phyloP scores from a whole-genome alignment of 2,329 filamentous ascomycete genomes.

The Lecanicillium sp. region DNA sequence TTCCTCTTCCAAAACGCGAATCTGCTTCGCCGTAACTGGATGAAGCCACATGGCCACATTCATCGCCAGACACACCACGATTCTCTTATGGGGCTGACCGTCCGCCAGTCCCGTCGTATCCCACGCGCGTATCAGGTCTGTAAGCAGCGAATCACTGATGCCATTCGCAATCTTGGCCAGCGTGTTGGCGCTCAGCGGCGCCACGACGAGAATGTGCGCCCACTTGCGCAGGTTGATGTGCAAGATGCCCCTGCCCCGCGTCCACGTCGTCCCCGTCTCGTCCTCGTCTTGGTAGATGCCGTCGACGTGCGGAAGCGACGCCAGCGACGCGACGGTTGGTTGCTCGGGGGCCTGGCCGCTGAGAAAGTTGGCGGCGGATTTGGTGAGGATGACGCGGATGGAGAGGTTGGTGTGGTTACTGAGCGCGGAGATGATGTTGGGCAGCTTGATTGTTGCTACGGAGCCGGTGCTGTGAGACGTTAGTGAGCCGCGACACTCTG shows the following conservation, averaged over 20 bases:
- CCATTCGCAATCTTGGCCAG: constrained; percentile 79
- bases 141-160: constrained; percentile 69
- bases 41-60: constrained; percentile 89
- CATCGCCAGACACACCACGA: constrained; percentile 76
- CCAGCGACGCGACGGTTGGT: constrained; percentile 55
- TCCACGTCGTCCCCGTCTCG: constrained; percentile 64
- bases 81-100: constrained; percentile 46
- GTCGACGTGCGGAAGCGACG: constrained; percentile 62
- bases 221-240: constrained; percentile 79
- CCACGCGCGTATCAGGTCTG: constrained; percentile 75
- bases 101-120: constrained; percentile 63
- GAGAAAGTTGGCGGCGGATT: constrained; percentile 68
- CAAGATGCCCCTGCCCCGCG: constrained; percentile 68
- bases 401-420: constrained; percentile 50
- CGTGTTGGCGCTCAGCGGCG: constrained; percentile 75
- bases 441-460: constrained; percentile 84
- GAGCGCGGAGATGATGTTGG: constrained; percentile 56
- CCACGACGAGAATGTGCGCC: constrained; percentile 75
- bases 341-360: constrained; percentile 70
- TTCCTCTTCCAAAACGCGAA: constrained; percentile 61
- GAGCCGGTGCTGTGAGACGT: constrained; percentile 30
- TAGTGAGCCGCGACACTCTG: background rate
- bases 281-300: constrained; percentile 76
- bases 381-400: constrained; percentile 78
- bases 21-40: constrained; percentile 68